Conservation (phyloP, 2,329 filamentous ascomycete species). For the Zymoseptoria brevis region DNA sequence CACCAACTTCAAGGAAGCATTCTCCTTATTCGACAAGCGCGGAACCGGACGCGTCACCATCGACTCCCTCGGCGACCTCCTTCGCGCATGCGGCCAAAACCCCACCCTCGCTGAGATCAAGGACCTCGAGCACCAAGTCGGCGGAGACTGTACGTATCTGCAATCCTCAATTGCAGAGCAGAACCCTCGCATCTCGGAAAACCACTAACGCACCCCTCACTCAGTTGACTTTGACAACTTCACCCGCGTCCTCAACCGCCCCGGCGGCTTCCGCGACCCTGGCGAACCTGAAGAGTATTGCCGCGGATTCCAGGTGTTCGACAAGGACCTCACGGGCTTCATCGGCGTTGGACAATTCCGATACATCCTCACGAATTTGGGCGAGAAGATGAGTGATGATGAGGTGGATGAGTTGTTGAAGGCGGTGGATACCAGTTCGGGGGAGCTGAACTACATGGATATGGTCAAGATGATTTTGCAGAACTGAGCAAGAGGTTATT, state of each 20-base stretch:
- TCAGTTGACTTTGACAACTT: constrained; percentile 97
- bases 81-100: constrained; percentile 96
- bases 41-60: constrained; percentile 85
- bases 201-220: constrained; percentile 2
- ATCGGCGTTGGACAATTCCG: constrained; percentile 96
- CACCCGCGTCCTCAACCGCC: constrained; percentile 91
- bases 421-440: constrained; percentile 90
- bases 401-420: constrained; percentile 98
- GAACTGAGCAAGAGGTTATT: constrained; percentile 22
- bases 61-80: constrained; percentile 82
- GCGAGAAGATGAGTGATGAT: constrained; percentile 98
- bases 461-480: constrained; percentile 36
- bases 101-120: constrained; percentile 87
- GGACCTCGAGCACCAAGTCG: constrained; percentile 84
- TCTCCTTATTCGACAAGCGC: constrained; percentile 99
- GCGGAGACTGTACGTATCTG: constrained; percentile 72
- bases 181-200: not conserved
- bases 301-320: constrained; percentile 97
- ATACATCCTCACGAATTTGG: constrained; percentile 93
- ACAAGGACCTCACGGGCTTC: constrained; percentile 97
- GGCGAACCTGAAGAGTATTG: constrained; percentile 98
- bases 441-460: constrained; percentile 92
- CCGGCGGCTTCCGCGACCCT: constrained; percentile 94
- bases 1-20: constrained; percentile 99
- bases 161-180: not conserved